phyloP scores from a whole-genome alignment of 768 basidiomycete species.

The Leccinum disarticulatum region DNA sequence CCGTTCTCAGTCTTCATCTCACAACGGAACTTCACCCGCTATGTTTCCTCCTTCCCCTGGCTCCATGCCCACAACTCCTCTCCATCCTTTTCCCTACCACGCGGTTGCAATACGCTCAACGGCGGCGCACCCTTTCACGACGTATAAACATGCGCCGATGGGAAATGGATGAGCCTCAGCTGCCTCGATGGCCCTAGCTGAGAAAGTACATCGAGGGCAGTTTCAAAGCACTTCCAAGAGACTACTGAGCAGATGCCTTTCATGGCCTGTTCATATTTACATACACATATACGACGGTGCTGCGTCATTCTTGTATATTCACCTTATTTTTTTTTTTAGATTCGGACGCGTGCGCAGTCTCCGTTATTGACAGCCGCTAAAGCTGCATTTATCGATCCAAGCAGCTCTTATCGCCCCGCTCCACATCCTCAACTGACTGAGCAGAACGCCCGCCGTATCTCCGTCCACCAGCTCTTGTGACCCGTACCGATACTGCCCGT shows the following conservation, averaged over 20 bases:
- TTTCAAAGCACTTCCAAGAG: slow-evolving; percentile 58
- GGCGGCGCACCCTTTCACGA: slow-evolving; percentile 80
- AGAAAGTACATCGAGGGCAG: slow-evolving; percentile 59
- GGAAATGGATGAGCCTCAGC: slow-evolving; percentile 73
- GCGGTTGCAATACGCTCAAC: slow-evolving; percentile 65
- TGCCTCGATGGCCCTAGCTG: slow-evolving; percentile 73
- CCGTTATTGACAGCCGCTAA: slow-evolving; percentile 63
- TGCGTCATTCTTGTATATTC: not conserved
- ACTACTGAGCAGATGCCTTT: slow-evolving; percentile 70
- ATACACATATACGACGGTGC: not conserved
- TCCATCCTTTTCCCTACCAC: slow-evolving; percentile 39
- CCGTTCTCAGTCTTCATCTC: not conserved
- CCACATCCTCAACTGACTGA: slow-evolving; percentile 48
- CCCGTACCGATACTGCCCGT: too few relatives aligned
- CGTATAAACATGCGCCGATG: slow-evolving; percentile 71
- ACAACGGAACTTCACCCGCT: slow-evolving; percentile 55
- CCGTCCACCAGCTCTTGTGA: not conserved
- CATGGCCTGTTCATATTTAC: slow-evolving; percentile 43
- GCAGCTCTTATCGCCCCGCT: slow-evolving; percentile 42
- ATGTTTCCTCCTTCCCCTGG: slow-evolving; percentile 72
- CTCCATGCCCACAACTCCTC: slow-evolving; percentile 40
- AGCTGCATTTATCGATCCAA: slow-evolving; percentile 46
- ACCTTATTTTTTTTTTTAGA: slow-evolving; percentile 36
- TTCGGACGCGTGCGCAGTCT: slow-evolving; percentile 70
- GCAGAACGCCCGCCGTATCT: slow-evolving; percentile 30